A percentile compares a stretch with the other conserved stretches of the same genome.
Evolutionary conservation across 805 yeast genomes (phyloP).

Genomic region (Lipomyces spencermartinsiae): DNA sequence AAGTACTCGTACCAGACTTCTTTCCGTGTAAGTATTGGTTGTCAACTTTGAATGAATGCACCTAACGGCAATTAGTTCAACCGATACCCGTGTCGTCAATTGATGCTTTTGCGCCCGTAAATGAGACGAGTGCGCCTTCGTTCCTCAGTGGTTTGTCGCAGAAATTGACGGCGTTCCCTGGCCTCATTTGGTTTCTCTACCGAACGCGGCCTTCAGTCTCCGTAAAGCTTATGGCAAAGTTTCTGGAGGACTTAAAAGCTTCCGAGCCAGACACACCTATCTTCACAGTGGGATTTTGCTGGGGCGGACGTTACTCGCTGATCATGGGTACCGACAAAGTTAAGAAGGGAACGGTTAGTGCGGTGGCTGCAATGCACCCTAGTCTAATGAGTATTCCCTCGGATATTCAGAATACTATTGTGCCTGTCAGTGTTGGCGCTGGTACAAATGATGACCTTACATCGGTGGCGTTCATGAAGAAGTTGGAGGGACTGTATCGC

Average conservation of each 20-base stretch:
- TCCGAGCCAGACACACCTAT: conserved; percentile 12
- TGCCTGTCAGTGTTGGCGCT: conserved; percentile 23
- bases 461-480: conserved; percentile 5
- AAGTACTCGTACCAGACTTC: conserved; percentile 24
- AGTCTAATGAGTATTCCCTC: conserved; percentile 20
- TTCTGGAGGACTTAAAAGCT: conserved; percentile 13
- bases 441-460: conserved; percentile 25
- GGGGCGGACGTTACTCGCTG: conserved; percentile 33
- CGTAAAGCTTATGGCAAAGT: conserved; percentile 18
- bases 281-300: conserved; percentile 34
- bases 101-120: conserved; percentile 18
- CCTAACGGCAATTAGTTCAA: conserved; percentile 10
- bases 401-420: conserved; percentile 21
- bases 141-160: not conserved
- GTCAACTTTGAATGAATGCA: not conserved
- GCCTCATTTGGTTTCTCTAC: conserved; percentile 8
- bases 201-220: conserved; percentile 17
- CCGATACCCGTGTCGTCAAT: conserved; percentile 14
- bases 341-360: conserved; percentile 19
- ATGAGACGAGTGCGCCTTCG: conserved; percentile 2
- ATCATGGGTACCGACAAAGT: conserved; percentile 12
- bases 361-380: conserved; percentile 32
- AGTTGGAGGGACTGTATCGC: conserved; percentile 7
- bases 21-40: conserved; percentile 17
- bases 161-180: conserved; percentile 2